Conservation (phyloP, 2,329 filamentous ascomycete species). For the Dothidotthia symphoricarpi region DNA sequence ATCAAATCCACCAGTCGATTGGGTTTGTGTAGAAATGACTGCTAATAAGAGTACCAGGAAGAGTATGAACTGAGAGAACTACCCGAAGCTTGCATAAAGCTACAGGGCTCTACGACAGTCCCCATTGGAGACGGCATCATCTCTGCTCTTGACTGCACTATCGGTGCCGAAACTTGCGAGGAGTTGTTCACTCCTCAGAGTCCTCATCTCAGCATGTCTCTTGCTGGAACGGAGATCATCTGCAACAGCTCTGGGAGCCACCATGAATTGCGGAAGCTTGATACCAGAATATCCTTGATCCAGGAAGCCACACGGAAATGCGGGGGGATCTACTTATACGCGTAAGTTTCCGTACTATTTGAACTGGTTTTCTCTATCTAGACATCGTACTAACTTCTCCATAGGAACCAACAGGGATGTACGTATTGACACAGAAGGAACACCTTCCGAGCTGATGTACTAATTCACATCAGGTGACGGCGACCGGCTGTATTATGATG, state of each 20-base stretch:
- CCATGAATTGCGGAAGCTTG: slow-evolving; percentile 65
- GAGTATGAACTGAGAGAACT: slow-evolving; percentile 56
- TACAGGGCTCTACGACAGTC: slow-evolving; percentile 57
- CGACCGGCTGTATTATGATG: slow-evolving; percentile 41
- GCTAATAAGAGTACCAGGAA: no score
- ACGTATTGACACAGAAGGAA: no score
- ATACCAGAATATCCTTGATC: slow-evolving; percentile 64
- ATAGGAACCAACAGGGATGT: slow-evolving; percentile 62
- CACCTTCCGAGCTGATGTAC: no score
- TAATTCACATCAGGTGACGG: no score
- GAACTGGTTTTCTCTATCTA: neutral
- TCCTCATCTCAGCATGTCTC: slow-evolving; percentile 60
- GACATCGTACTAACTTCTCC: slow-evolving; percentile 31
- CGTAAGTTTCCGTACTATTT: neutral
- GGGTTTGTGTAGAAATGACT: no score
- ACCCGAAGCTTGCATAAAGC: slow-evolving; percentile 51
- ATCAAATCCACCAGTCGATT: no score
- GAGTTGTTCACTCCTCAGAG: slow-evolving; percentile 37
- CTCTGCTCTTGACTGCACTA: slow-evolving; percentile 58
- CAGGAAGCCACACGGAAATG: slow-evolving; percentile 62
- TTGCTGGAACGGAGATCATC: slow-evolving; percentile 70
- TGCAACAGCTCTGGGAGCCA: slow-evolving; percentile 67
- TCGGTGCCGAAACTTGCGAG: slow-evolving; percentile 67
- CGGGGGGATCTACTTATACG: slow-evolving; percentile 63
- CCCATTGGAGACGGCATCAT: slow-evolving; percentile 73